Conservation (phyloP, 805 yeast species). For the Dipodascus geniculatus region DNA sequence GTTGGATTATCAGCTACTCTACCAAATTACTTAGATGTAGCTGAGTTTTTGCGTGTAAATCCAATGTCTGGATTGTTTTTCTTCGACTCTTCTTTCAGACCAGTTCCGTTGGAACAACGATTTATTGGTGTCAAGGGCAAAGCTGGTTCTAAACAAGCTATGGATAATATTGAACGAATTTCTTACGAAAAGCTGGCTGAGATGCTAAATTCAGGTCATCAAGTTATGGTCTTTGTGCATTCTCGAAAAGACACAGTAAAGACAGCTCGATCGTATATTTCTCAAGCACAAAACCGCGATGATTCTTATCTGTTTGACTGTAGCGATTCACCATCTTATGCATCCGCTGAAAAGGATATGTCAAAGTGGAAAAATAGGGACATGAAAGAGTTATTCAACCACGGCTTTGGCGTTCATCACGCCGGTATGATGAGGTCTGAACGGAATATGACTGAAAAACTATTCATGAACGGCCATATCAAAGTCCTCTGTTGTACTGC, state of each 20-base stretch:
- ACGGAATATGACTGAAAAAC: constrained; percentile 76
- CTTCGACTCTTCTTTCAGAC: constrained; percentile 87
- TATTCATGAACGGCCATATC: constrained; percentile 77
- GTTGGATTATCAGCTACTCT: constrained; percentile 89
- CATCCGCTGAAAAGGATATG: constrained; percentile 48
- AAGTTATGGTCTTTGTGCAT: constrained; percentile 95
- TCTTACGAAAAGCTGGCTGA: constrained; percentile 66
- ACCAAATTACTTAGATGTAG: constrained; percentile 86
- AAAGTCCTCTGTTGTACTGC: constrained; percentile 92
- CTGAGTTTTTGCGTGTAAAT: constrained; percentile 82
- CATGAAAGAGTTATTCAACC: constrained; percentile 61
- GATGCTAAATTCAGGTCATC: constrained; percentile 58
- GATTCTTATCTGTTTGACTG: constrained; percentile 51
- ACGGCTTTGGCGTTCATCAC: constrained; percentile 90
- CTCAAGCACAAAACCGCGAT: constrained; percentile 50
- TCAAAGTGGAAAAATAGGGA: constrained; percentile 61
- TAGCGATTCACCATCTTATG: constrained; percentile 24
- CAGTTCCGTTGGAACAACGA: constrained; percentile 85
- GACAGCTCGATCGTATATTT: constrained; percentile 62
- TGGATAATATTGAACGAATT: constrained; percentile 62
- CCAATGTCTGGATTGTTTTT: constrained; percentile 85
- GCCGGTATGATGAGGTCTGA: constrained; percentile 94
- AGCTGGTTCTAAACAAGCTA: constrained; percentile 57
- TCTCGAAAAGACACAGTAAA: constrained; percentile 87
- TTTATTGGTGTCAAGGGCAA: constrained; percentile 80